These are phyloP conservation scores for Mantamonas sphyraenae DNA, from an alignment of 78 protist species.

Conservation along the genomic window DNA sequence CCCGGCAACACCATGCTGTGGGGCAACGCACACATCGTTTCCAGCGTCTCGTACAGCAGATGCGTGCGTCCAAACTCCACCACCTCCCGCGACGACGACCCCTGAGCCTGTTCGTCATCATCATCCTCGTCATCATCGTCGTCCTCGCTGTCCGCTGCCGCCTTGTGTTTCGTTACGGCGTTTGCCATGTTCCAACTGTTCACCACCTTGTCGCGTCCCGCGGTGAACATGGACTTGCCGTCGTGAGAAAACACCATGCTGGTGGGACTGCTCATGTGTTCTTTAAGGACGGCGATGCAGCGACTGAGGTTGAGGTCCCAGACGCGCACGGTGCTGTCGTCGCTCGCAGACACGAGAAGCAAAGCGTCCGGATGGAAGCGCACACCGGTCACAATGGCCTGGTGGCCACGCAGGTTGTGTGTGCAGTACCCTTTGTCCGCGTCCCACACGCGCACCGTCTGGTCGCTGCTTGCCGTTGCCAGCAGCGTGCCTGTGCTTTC, in stretches of 20 bases:
- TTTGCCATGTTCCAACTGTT: background rate
- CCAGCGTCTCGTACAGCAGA: background rate
- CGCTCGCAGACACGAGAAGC: conserved; percentile 4
- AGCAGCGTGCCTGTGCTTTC: no score
- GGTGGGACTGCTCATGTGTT: background rate
- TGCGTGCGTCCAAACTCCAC: background rate
- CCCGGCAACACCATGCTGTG: conserved; percentile 10
- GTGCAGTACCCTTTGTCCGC: no score
- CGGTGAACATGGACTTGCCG: conserved; percentile 7
- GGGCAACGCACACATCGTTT: background rate
- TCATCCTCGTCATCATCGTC: no score
- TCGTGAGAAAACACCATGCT: conserved; percentile 1
- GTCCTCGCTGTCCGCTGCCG: no score
- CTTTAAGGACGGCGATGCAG: background rate
- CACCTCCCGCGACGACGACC: background rate
- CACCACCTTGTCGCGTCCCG: conserved; percentile 16
- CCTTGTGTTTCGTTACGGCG: background rate
- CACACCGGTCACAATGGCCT: background rate
- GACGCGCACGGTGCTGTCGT: conserved; percentile 12
- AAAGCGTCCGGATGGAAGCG: conserved; percentile 4
- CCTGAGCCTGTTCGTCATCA: no score
- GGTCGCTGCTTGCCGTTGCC: no score
- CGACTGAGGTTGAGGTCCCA: conserved; percentile 7
- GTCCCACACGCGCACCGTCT: conserved; percentile 55
- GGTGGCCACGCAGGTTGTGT: no score